Conservation (phyloP, 73 alveolate genomes). For the Paramecium pentaurelia region DNA sequence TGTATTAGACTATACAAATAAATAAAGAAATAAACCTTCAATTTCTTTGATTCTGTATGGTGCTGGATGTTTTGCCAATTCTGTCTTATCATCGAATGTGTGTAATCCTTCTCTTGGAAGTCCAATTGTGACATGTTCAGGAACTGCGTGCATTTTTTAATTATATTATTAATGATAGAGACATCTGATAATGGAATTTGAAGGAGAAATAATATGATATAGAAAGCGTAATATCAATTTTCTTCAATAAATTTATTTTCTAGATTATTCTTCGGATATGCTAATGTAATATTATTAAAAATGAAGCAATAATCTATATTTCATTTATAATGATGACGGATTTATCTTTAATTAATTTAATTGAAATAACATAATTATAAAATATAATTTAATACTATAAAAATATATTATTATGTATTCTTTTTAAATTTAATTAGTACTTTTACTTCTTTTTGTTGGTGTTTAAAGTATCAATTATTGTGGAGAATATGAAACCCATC, state of each 20-base stretch:
- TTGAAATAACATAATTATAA: background rate
- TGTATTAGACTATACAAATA: background rate
- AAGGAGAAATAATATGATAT: background rate
- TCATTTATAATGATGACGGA: background rate
- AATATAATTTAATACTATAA: background rate
- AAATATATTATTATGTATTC: background rate
- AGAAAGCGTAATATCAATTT: background rate
- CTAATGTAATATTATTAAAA: background rate
- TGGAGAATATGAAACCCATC: background rate
- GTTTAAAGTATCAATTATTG: background rate
- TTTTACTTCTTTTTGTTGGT: background rate
- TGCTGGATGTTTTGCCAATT: conserved; percentile 12
- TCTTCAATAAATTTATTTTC: background rate
- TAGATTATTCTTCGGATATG: background rate
- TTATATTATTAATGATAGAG: background rate
- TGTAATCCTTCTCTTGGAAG: conserved; percentile 5
- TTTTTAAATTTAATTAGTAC: background rate
- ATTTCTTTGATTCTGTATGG: conserved; percentile 18
- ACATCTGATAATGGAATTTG: background rate
- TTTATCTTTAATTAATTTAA: background rate
- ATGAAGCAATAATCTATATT: background rate
- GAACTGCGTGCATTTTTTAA: background rate
- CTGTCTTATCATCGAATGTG: background rate
- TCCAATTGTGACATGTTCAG: conserved; percentile 1
- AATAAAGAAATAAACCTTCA: background rate